These are phyloP conservation scores for Termitomyces eurrhizus DNA, from an alignment of 768 basidiomycete species.

Conservation along the genomic window DNA sequence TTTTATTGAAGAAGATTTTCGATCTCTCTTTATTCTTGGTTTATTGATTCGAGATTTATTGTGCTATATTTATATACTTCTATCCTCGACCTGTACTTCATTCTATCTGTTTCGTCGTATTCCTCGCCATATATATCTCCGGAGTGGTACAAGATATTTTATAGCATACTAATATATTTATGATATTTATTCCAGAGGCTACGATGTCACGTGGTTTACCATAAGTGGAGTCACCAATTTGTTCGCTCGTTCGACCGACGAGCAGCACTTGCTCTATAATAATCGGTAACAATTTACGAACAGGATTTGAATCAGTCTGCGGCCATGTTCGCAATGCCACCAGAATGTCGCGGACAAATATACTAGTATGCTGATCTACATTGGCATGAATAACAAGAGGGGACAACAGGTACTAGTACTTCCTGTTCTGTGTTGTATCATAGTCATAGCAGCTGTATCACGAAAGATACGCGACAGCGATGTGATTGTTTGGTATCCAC, in stretches of 20 bases:
- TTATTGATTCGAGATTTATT: background rate
- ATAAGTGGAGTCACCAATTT: background rate
- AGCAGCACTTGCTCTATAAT: background rate
- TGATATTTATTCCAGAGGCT: background rate
- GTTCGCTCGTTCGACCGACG: background rate
- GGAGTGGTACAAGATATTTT: background rate
- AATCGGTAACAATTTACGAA: constrained; percentile 6
- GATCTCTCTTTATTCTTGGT: background rate
- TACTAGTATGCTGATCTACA: constrained; percentile 40
- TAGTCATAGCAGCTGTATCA: constrained; percentile 21
- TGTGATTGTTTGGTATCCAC: constrained; percentile 40
- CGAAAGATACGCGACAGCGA: constrained; percentile 45
- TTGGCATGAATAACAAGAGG: constrained; percentile 24
- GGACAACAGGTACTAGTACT: background rate
- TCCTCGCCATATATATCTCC: background rate
- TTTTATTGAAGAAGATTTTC: background rate
- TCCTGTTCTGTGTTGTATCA: background rate
- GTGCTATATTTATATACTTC: background rate
- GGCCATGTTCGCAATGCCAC: constrained; percentile 53
- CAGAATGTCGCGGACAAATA: constrained; percentile 42
- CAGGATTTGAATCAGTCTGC: constrained; percentile 44
- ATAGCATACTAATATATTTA: background rate
- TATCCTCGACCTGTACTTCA: background rate
- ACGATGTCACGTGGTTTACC: background rate
- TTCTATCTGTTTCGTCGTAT: background rate